Base-by-base conservation (phyloP, 176 grass and related monocot species). In the Carex littledalei region DNA sequence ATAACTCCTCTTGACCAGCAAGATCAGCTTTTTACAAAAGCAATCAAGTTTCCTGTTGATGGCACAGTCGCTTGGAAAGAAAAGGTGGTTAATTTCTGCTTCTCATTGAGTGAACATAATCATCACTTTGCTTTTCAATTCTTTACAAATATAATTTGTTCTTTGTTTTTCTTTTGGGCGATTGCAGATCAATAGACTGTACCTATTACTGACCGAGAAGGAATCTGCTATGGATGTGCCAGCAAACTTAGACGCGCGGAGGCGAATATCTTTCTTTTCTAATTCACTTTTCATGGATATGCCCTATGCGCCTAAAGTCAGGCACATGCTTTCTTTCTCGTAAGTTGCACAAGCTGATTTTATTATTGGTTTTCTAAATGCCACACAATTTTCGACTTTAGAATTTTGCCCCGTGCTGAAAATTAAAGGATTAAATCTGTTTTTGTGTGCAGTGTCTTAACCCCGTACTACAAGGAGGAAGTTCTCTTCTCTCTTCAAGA, bases 151-250 rank as follows among this genome's bases (percentile, higher is more conserved):
- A 54, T 16, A 26, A 63, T 39, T 18, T 37, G 18, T 35, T 77
- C 7, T 52, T 88, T 54, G n/a, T 88, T 90, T 88, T 81, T 15
- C 21, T 81, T 35, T 72, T 86, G 17, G 15, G 58, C 50, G 2
- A 81, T n/a, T 76, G 15, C 87, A 99, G 96, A 95, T 99, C 79
- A 99, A 99, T 53, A 90, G 96, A 76, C 88, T 99, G 72, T 91
- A 99, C 87, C 88, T 95, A 77, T 88, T 99, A 65, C 86, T 99
- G 52, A 99, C 91, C 45, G 96, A 93, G 80, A 99, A 91, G 87
- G 96, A 99, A 82, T 99, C 96, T 88, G 96, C 93, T 76, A 95
- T 95, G 93, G 96, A 99, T 94, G 96, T 99, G n/a, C 96, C 96
- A 8, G 87, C 93, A 2, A 99, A 95, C 60, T 84, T 99, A 22